Conservation (phyloP, 768 basidiomycete species). For the Amanita molliuscula region DNA sequence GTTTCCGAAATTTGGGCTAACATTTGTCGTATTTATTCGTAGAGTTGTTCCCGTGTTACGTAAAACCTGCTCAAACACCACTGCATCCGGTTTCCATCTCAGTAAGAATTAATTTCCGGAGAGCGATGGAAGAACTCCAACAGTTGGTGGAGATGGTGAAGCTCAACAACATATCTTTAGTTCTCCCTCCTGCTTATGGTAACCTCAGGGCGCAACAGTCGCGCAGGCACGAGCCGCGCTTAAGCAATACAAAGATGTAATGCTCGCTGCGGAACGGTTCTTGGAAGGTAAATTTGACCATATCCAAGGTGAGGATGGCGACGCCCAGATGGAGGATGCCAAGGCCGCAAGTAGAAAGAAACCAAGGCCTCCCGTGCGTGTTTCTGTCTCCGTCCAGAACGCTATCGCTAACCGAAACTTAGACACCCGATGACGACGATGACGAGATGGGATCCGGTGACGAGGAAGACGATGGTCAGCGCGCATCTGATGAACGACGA, state of each 20-base stretch:
- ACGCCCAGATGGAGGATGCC: constrained; percentile 31
- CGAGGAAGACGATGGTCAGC: constrained; percentile 46
- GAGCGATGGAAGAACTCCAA: constrained; percentile 33
- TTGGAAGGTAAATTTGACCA: constrained; percentile 80
- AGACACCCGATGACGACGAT: constrained; percentile 59
- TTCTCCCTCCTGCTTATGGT: not conserved
- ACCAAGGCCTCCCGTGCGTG: constrained; percentile 18
- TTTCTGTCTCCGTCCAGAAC: not conserved
- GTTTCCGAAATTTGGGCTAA: not conserved
- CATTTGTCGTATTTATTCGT: not conserved
- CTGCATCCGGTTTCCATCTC: not conserved
- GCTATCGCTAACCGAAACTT: constrained; percentile 5
- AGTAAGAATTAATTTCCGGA: not conserved
- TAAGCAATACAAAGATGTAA: constrained; percentile 76
- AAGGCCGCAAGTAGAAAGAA: constrained; percentile 9
- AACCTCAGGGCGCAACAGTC: constrained; percentile 62
- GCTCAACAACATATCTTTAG: not conserved
- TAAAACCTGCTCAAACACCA: not conserved
- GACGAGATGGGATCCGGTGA: constrained; percentile 29
- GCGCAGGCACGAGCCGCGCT: constrained; percentile 81
- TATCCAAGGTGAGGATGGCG: constrained; percentile 43
- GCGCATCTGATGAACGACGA: not conserved
- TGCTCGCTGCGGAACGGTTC: constrained; percentile 82
- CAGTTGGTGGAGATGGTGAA: constrained; percentile 48
- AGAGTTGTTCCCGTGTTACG: not conserved